Evolutionary conservation across 306 rosid genomes (phyloP), one percentile per base, ranked within the genome.

Genomic region (Glycine latifolia): DNA sequence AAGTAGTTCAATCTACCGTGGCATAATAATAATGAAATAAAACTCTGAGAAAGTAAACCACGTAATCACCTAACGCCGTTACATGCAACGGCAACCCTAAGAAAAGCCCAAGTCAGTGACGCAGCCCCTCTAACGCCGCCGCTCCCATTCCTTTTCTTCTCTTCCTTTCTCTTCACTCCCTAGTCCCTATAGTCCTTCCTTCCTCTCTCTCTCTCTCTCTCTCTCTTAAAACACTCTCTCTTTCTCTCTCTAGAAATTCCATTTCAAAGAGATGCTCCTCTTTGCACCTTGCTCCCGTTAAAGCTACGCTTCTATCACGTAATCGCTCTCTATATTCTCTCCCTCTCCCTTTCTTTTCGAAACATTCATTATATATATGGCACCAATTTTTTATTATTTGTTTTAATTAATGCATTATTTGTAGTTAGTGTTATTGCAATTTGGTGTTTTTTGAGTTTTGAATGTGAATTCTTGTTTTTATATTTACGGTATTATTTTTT

Each of bases 231-330:
- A 20, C 20, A 20, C 20, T 20, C 20, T 39, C 20, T 15, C 70
- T 61, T 31, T 31, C 76, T 76, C 82, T 76, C 82, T 76, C 86
- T 82, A 10, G 16, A 43, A 39, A 70, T 77, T 52, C 62, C 73
- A 65, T 66, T 81, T 8, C 44, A 74, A 47, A 54, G 26, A 81
- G 41, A 37, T 72, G 84, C 37, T 31, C 4, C 74, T 72, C 75
- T 73, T 59, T 62, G 47, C 10, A 5, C 16, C 54, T 31, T 52
- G 58, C 35, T 76, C 67, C 58, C 67, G 53, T 65, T 49, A 17
- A 73, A 82, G 86, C 77, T 85, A 77, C 58, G 82, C 67, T 61
- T 84, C 68, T 17, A 58, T 74, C 77, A 43, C 2, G 75, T 61
- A 61, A 43, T 33, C 50, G 41, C 47, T 78, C 75, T 50, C 41